Evolutionary conservation across 2,329 filamentous ascomycete species (phyloP), one percentile per base, ranked within the genome.

Genomic region (Monilinia vaccinii-corymbosi): DNA sequence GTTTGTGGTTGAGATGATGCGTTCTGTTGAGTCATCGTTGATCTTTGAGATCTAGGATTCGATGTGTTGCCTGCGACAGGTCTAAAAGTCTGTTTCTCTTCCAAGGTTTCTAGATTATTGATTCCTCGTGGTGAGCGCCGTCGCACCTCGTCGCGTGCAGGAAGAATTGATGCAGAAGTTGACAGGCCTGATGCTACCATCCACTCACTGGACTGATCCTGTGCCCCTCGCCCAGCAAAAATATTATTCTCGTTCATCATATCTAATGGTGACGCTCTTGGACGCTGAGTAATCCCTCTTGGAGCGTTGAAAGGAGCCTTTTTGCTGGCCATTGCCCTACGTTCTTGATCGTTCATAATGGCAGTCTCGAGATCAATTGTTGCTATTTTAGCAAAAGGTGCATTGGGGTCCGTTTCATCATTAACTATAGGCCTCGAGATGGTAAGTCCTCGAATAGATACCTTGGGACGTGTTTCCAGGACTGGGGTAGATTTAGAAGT

Each of bases 1-100:
- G 77, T 82, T 61, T 78, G 76, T 28, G 78, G 71, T 56, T 71
- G 74, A 58, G 66, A 47, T 23, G 62, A 55, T 13, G 23, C 28
- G 21, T 60, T 51, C 36, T 65, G 60, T 28, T 57, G 49, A 10
- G 57, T 47, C 38, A 64, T 60, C 10, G 52, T 51, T 23, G 61
- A 58, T 50, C 61, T 64, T 18, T 64, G 61, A n/a, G 66, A 46
- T 55, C 66, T 60, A 47, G 70, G 68, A 58, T 69, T 69, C 7
- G 64, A 63, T 25, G 69, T 68, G 5, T 71, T 52, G 6, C 69
- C 68, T 23, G 67, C 52, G 28, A 38, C 9, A 28, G 56, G 48
- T 31, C 28, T 44, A 10, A 56, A 46, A 5, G 66, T 69, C 11
- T 49, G 57, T 21, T 65, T 70, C 16, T 64, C 61, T n/a, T 60